Evolutionary conservation across 805 yeast species (phyloP), one percentile per base, ranked within the genome.

Genomic region (Saccharomycopsis sp.): DNA sequence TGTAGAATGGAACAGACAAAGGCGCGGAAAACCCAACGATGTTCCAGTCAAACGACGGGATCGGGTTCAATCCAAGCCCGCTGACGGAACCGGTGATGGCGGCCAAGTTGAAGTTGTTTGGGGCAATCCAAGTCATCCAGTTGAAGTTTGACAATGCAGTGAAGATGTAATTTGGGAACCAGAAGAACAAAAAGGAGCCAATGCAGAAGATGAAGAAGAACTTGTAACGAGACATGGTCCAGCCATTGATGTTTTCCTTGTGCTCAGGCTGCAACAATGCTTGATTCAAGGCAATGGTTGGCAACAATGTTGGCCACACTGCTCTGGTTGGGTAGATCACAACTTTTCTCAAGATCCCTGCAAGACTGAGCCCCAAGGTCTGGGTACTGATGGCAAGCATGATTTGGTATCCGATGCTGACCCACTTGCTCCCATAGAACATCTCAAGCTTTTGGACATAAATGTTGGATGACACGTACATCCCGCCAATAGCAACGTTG

Each of bases 321-420:
- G 75, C 63, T 41, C 63, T 58, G 3, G 60, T 58, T 10, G 76
- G 77, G 50, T 73, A 74, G 6, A 76, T 67, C 2, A 66, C 67
- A 23, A 78, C 70, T 45, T 71, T 69, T 52, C 80, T 67, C 66
- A 77, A 66, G 16, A 78, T 52, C 37, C 81, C 79, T 4, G 85
- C 83, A 54, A 79, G 68, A 1, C 82, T 78, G 52, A 75, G 72
- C 18, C 86, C 87, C 49, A 79, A 58, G 46, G 72, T 73, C 53
- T 77, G 79, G 2, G 82, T 66, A 2, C 80, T 66, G 3, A 76
- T 48, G 1, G 71, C 59, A 25, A 78, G 61, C 26, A 75, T 49
- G 10, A 76, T 49, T 56, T 75, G 78, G 55, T 68, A 80, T 1
- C 75, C 71, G 55, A 71, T 66, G 12, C 48, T 42, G 9, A 61